Base-by-base conservation (phyloP, 176 grass and related monocot species). In the Triticum timopheevii region DNA sequence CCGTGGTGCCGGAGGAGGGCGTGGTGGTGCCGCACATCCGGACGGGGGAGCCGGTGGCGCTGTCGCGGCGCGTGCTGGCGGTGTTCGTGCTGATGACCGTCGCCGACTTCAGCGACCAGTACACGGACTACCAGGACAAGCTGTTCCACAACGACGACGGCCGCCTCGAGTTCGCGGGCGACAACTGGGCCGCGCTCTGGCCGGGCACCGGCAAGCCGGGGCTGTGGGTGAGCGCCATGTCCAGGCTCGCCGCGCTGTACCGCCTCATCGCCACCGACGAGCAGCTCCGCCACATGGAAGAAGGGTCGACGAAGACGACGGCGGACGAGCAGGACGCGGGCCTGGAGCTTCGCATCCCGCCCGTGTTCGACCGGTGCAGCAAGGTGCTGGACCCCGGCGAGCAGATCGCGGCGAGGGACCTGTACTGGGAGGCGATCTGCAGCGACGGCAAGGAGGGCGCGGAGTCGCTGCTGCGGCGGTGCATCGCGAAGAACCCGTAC, bases 101-200 rank as follows among this genome's bases (percentile, higher is more conserved):
- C 15, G 91, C 85, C 3, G 95, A 98, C 83, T 93, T 93, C 89
- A 92, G 93, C 56, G 93, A 98, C 77, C 95, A 98, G 89, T 85
- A 87, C 54, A 75, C 88, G 7, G 95, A 95, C 85, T 98, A 89
- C 84, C 93, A 98, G 82, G 96, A 98, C 89, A 75, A 89, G 38
- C 88, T 95, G 1, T 98, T 95, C 69, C 7, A 8, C 30, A 95
- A 95, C 80, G 79, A 28, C 0, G 65, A 98, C 80, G 93, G 91
- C 0, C 90, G 88, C 4, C 78, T 98, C 5, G 88, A 95, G 81
- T 95, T 76, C 78, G 1, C 11, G 3, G 91, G 96, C 22, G 69
- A 89, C 84, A 80, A 76, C 82, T 92, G 91, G 91, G 42, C 4
- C 6, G 76, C 91, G 38, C 87, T 98, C n/a, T 98, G 95, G 95